Base-by-base conservation (phyloP, 768 basidiomycete species). In the Russula vinacea region DNA sequence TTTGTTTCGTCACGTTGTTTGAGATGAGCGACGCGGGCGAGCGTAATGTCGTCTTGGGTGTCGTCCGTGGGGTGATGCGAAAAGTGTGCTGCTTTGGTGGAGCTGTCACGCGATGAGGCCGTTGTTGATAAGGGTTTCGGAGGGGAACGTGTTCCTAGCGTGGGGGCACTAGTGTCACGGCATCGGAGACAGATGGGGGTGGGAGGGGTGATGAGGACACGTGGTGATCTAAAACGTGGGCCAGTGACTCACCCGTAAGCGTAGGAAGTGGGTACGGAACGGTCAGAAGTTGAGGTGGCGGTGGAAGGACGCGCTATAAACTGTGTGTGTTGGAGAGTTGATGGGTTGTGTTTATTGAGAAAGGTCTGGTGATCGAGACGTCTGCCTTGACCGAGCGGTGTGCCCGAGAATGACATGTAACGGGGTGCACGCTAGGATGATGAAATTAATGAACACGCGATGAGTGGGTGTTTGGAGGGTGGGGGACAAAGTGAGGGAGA, bases 321-420 rank as follows among this genome's bases (percentile, higher is more conserved):
- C 69, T 73, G 69, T 69, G 75, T 22, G 75, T 75, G 70, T 60
- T 58, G 74, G 72, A 62, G 75, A 56, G 55, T 14, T 37, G 75
- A 79, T 57, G 64, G 63, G 54, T 71, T 40, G 14, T 69, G 73
- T 72, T 88, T 89, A 65, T 85, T 86, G 74, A 90, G 84, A 73
- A 92, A 91, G 56, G 88, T 81, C 74, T 80, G 78, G 74, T 87
- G 89, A 82, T 90, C 89, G 74, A 91, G 84, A 78, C 90, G 86
- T 82, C 89, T 88, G 80, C 86, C 87, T 85, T 90, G 87, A 77
- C 86, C 87, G 69, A 91, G 77, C 62, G 90, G 88, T 74, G 90
- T 91, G 75, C 85, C 82, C 74, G 88, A 82, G 85, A 92, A 92
- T 76, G 89, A 91, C 90, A 92, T 92, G 81, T 80, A 81, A 49